A percentile compares a stretch with the other conserved stretches of the same genome.
These are phyloP conservation scores for Cladosporium sp. DNA, from an alignment of 2,329 filamentous ascomycete genomes.

Conservation along the genomic window DNA sequence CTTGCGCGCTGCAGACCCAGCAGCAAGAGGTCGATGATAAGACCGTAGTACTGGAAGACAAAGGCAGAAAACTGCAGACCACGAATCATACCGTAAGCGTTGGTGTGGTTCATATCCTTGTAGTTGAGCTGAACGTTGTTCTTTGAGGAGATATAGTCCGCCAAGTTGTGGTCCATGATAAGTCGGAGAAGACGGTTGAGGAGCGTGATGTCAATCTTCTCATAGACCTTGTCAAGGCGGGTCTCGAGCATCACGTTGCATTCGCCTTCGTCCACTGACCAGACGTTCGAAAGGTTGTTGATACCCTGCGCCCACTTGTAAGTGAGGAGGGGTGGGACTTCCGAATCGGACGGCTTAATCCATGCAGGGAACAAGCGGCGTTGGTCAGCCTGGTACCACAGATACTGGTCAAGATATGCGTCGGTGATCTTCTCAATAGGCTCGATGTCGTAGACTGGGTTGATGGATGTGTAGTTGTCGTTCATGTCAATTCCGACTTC, in stretches of 20 bases:
- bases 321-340: slow-evolving; percentile 87
- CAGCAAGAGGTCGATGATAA: slow-evolving; percentile 88
- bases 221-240: slow-evolving; percentile 97
- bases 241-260: slow-evolving; percentile 99
- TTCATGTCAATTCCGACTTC: slow-evolving; percentile 99
- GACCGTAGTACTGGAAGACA: slow-evolving; percentile 97
- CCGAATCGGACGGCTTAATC: slow-evolving; percentile 98
- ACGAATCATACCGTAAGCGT: slow-evolving; percentile 97
- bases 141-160: slow-evolving; percentile 98
- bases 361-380: slow-evolving; percentile 94
- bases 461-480: slow-evolving; percentile 98
- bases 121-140: slow-evolving; percentile 99
- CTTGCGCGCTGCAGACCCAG: slow-evolving; percentile 94
- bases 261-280: slow-evolving; percentile 89
- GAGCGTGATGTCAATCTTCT: slow-evolving; percentile 96
- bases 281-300: slow-evolving; percentile 94
- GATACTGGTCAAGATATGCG: slow-evolving; percentile 95
- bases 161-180: slow-evolving; percentile 99
- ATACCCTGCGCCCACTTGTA: slow-evolving; percentile 99
- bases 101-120: slow-evolving; percentile 99
- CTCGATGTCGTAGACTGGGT: slow-evolving; percentile 97
- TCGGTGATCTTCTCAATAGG: slow-evolving; percentile 99
- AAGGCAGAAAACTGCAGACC: slow-evolving; percentile 97
- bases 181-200: slow-evolving; percentile 87
- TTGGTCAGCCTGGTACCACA: slow-evolving; percentile 99